A percentile compares a stretch with the other conserved stretches of the same genome.
These are phyloP conservation scores for Biancaea sappan DNA, from an alignment of 306 rosid genomes.

Conservation along the genomic window DNA sequence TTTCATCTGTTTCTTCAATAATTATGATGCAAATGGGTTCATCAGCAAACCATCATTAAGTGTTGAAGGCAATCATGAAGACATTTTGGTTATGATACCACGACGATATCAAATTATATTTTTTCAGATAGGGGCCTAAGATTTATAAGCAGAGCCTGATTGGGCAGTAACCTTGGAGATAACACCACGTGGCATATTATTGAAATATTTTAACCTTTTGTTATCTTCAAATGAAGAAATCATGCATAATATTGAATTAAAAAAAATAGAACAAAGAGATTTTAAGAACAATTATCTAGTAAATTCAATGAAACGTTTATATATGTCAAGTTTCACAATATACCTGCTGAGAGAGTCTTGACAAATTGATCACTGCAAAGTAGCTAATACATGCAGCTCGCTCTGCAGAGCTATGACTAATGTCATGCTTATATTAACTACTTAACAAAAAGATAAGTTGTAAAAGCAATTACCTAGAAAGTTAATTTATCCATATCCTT, in stretches of 20 bases:
- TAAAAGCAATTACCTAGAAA: no score
- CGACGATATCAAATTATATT: neutral
- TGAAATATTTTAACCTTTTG: neutral
- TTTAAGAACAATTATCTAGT: neutral
- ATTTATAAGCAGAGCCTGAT: neutral
- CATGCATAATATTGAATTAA: no score
- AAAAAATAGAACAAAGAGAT: no score
- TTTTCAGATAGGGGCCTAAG: neutral
- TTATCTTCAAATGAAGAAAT: neutral
- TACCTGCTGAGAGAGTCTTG: conserved; percentile 86
- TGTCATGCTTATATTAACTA: no score
- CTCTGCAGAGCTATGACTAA: no score
- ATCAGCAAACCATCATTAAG: no score
- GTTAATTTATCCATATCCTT: no score
- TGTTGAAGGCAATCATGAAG: no score
- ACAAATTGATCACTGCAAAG: conserved; percentile 88
- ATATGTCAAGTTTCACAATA: conserved; percentile 31
- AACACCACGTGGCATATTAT: neutral
- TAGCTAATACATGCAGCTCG: conserved; percentile 95
- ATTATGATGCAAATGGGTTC: no score
- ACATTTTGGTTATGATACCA: neutral
- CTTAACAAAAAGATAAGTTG: no score
- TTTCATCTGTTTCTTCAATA: no score
- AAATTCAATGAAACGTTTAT: conserved; percentile 22
- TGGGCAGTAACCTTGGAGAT: neutral